phyloP scores from a whole-genome alignment of 2,329 filamentous ascomycete genomes.

The Metarhizium humberi region DNA sequence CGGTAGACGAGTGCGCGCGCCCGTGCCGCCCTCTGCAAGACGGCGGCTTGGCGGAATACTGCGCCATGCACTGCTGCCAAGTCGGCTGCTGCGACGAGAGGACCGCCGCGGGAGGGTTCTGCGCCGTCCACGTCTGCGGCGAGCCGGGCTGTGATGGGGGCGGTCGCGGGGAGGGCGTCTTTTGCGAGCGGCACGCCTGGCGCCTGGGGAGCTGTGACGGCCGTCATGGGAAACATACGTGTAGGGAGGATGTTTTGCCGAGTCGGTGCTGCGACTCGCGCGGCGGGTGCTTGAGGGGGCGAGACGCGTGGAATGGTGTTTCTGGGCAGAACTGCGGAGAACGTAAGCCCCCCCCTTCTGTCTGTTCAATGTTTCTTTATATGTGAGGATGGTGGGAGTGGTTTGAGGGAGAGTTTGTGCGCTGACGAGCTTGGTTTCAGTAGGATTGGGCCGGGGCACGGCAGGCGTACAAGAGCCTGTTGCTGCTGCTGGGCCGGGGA shows the following conservation, averaged over 20 bases:
- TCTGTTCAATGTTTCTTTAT: too few relatives aligned
- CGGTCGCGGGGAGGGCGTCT: background rate
- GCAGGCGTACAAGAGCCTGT: background rate
- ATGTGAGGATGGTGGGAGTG: background rate
- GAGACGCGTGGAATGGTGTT: background rate
- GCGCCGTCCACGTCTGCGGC: background rate
- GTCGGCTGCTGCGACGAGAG: background rate
- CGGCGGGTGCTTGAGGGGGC: background rate
- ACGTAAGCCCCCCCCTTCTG: too few relatives aligned
- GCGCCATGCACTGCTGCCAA: background rate
- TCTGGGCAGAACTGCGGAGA: too few relatives aligned
- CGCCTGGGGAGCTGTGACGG: background rate
- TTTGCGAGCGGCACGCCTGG: background rate
- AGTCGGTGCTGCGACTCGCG: background rate
- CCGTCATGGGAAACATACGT: background rate
- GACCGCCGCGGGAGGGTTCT: background rate
- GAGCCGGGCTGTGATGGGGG: background rate
- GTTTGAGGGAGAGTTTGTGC: background rate
- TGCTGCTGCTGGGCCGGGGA: background rate
- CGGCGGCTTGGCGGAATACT: too few relatives aligned
- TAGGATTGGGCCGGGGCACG: background rate
- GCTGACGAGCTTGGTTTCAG: background rate
- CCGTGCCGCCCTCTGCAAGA: too few relatives aligned
- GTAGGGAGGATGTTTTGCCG: background rate
- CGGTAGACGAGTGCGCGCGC: too few relatives aligned